Percentiles rank a stretch among this genome's conserved stretches.
Evolutionary conservation across 768 basidiomycete genomes (phyloP).

Genomic region (Mycena rosella): DNA sequence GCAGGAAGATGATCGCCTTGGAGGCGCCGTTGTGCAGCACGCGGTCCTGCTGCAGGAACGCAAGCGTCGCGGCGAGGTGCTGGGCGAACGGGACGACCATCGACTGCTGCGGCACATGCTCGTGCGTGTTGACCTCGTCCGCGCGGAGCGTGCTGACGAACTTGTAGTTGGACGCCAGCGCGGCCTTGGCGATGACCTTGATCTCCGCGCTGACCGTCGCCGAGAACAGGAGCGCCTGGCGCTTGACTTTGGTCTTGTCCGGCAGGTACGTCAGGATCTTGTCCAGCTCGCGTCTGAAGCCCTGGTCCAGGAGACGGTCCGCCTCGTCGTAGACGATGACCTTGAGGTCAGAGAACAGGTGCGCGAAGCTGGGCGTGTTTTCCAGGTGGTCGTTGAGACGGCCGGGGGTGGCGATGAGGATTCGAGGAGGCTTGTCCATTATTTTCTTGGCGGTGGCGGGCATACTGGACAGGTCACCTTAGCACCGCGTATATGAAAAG

Average conservation of each 20-base stretch:
- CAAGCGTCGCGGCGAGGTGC: constrained; percentile 55
- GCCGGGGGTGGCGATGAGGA: constrained; percentile 83
- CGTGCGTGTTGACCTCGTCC: constrained; percentile 72
- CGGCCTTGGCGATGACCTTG: constrained; percentile 53
- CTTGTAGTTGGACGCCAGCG: constrained; percentile 46
- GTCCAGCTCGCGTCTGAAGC: constrained; percentile 77
- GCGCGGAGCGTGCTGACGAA: constrained; percentile 72
- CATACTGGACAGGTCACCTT: constrained; percentile 27
- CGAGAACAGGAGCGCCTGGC: constrained; percentile 79
- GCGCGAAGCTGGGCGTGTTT: constrained; percentile 52
- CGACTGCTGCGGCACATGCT: constrained; percentile 65
- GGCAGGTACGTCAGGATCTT: constrained; percentile 66
- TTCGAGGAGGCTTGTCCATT: constrained; percentile 52
- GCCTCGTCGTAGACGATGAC: constrained; percentile 79
- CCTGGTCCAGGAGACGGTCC: constrained; percentile 79
- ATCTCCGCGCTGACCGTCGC: constrained; percentile 83
- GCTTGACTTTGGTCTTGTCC: constrained; percentile 60
- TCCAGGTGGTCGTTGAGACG: constrained; percentile 79
- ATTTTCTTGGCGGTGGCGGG: constrained; percentile 39
- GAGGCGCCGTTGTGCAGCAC: constrained; percentile 45
- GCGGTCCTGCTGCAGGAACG: constrained; percentile 53
- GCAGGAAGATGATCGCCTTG: constrained; percentile 72
- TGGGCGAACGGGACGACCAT: constrained; percentile 57
- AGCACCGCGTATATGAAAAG: neutral
- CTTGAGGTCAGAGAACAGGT: constrained; percentile 53